A percentile compares a stretch with the other conserved stretches of the same genome.
phyloP scores from a whole-genome alignment of 192 early-diverging fungal genomes.

The Entomortierella chlamydospora region DNA sequence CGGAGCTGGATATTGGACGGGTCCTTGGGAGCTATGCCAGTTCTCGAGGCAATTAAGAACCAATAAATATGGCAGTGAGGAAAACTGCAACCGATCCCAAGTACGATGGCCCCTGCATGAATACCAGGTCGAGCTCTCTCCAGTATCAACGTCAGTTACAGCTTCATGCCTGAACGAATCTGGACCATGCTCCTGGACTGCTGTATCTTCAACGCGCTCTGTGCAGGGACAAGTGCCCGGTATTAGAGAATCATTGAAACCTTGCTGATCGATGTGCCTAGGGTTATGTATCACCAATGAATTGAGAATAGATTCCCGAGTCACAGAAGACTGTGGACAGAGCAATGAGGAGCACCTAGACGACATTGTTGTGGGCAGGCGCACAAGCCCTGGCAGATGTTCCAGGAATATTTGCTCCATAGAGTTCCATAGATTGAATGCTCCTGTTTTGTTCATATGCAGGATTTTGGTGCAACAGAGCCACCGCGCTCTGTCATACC shows the following conservation, averaged over 20 bases:
- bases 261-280: not conserved
- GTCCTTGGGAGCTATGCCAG: not conserved
- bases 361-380: not conserved
- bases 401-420: not conserved
- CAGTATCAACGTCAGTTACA: conserved; percentile 1
- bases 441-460: not conserved
- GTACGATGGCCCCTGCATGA: not conserved
- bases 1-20: not conserved
- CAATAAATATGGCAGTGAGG: conserved; percentile 1
- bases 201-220: not conserved
- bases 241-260: not conserved
- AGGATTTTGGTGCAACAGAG: conserved; percentile 10
- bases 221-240: not conserved
- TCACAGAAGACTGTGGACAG: conserved; percentile 18
- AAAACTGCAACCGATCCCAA: not conserved
- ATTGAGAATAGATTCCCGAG: not conserved
- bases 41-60: conserved; percentile 1
- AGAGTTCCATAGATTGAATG: not conserved
- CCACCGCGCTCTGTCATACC: conserved; percentile 13
- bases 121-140: not conserved
- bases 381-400: not conserved
- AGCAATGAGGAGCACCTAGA: not conserved
- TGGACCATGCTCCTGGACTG: not conserved
- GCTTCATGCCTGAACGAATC: not conserved
- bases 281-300: not conserved